Base-by-base conservation (phyloP, 2,329 filamentous ascomycete species). In the Monosporascus sp. region DNA sequence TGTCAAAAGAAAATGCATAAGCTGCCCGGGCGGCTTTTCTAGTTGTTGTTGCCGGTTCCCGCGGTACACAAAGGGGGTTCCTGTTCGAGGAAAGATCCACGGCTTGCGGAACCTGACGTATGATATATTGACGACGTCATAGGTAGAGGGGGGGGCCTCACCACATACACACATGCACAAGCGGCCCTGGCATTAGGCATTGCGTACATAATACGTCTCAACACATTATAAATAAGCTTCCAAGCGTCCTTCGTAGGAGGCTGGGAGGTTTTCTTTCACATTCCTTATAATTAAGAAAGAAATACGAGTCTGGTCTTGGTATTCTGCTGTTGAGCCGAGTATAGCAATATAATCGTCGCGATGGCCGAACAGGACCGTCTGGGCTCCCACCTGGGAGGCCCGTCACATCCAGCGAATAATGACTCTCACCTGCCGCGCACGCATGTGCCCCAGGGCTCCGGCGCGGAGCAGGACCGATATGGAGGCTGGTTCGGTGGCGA, bases 291-390 rank as follows among this genome's bases (percentile, higher is more conserved):
- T 14, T 31, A 35, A 14, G 31, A 14, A 14, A 14, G 31, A 35
- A 35, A 5, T 14, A 35, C 31, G 31, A 14, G 11, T 35, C 31
- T 35, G 9, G 31, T 35, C 31, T 35, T 14, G 9, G 2, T 14
- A 35, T 35, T 35, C 31, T 35, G 31, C 31, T 35, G 5, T 14
- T 35, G 31, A 35, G 31, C 31, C 31, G 31, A 35, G 31, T 35
- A 14, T 35, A 35, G 31, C 31, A 35, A 35, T 35, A 35, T 20
- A 43, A 14, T 43, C 5, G 39, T 43, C 49, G 52, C 57, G 57
- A 65, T 65, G 62, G 58, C 62, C 48, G 61, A 63, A 49, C 60
- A 62, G 27, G 58, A 57, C 47, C 52, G 17, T 25, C 56, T 49
- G 36, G 50, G 44, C 46, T 53, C 54, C 50, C 56, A 58, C 46